Base-by-base conservation (phyloP, 1,284 basidiomycete species). In the Melampsora occidentalis region DNA sequence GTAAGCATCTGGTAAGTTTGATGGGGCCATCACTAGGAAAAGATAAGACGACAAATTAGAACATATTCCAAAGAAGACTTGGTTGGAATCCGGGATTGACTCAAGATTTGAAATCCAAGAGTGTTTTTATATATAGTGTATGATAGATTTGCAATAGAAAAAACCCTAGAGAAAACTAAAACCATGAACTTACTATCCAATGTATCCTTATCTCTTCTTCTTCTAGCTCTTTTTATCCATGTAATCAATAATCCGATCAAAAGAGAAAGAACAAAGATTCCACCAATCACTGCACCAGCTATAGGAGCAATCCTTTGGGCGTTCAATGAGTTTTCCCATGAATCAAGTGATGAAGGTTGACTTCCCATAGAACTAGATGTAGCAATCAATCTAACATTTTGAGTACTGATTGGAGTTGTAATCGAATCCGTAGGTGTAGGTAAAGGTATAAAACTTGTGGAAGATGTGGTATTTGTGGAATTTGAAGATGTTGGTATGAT, bases 341-440 rank as follows among this genome's bases (percentile, higher is more conserved):
- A 22, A 59, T 59, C 53, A 28, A 59, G n/a, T 31, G 53, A 59
- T 10, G 20, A 25, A 59, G 53, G 28, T 31, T 59, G 53, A 59
- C 53, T 59, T n/a, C 18, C 53, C 10, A 25, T 25, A 3, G 53
- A 25, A 28, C 53, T 59, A 22, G 53, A 59, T 22, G 53, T 59
- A 25, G 53, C 53, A 59, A 59, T 59, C 53, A 59, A 28, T 14
- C 20, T 22, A 25, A 59, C 53, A n/a, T 59, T 59, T 59, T 59
- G 53, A 59, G 53, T 59, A 22, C 22, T 59, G 28, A 22, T n/a
- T 31, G 53, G 53, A 10, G 18, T 22, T 59, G n/a, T 59, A 12
- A 59, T 59, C n/a, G 18, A 28, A 59, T 59, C 53, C 6, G 53
- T 59, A 25, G 53, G 53, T 59, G 53, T 25, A 59, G 53, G 53